Percentiles rank a stretch among this genome's conserved stretches.
phyloP scores from a whole-genome alignment of 1,284 basidiomycete species.

The Ceratobasidium sp. region DNA sequence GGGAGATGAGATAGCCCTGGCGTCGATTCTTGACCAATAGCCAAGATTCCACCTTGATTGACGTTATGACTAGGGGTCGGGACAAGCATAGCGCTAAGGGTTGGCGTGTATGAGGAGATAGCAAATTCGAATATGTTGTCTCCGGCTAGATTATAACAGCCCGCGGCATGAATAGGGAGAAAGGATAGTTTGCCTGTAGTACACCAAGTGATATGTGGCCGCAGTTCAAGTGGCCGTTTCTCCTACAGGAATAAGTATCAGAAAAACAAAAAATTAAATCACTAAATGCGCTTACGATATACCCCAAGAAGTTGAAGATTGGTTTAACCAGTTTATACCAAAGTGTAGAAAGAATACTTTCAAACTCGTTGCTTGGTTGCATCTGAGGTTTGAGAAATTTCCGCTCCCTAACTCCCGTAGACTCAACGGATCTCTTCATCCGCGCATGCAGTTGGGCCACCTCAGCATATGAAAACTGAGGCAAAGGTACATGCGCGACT shows the following conservation, averaged over 20 bases:
- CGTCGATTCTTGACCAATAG: conserved; percentile 3
- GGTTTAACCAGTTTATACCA: conserved; percentile 41
- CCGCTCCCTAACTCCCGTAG: not conserved
- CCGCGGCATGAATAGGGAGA: conserved; percentile 55
- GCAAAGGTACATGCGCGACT: not conserved
- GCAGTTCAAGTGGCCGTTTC: not conserved
- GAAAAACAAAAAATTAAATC: not conserved
- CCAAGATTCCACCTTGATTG: not conserved
- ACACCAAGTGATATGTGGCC: conserved; percentile 53
- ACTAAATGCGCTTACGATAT: not conserved
- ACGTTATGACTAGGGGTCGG: not conserved
- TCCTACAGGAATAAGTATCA: too few relatives aligned
- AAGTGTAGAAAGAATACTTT: not conserved
- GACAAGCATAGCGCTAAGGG: conserved; percentile 42
- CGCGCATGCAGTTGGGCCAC: not conserved
- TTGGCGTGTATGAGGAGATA: conserved; percentile 51
- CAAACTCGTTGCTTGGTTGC: not conserved
- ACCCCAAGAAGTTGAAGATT: conserved; percentile 10
- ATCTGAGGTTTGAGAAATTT: not conserved
- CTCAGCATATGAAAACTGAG: not conserved
- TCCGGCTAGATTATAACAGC: conserved; percentile 36
- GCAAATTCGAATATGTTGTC: conserved; percentile 45
- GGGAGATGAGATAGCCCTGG: conserved; percentile 1
- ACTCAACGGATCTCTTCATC: not conserved
- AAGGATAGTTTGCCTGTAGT: conserved; percentile 52